Percentiles rank a stretch among this genome's conserved stretches.
phyloP scores from a whole-genome alignment of 31 red algal species.

The Odonthalia washingtoniensis region DNA sequence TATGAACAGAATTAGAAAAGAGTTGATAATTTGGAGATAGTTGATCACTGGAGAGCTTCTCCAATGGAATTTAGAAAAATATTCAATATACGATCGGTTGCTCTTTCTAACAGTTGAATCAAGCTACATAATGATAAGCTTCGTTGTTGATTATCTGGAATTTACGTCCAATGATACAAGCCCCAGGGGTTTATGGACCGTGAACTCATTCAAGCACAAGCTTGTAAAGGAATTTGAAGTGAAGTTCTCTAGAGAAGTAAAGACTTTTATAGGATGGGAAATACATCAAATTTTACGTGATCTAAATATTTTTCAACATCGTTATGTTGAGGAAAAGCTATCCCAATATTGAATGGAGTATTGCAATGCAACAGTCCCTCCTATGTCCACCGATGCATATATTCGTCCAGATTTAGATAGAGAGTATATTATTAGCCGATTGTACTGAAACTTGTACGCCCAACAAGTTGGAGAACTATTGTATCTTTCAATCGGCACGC shows the following conservation, averaged over 20 bases:
- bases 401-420: background rate
- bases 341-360: background rate
- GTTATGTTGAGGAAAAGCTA: background rate
- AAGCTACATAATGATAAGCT: background rate
- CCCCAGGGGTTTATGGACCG: too few relatives aligned
- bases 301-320: background rate
- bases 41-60: background rate
- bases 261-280: conserved; percentile 33
- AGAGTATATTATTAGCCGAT: background rate
- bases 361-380: background rate
- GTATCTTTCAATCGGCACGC: background rate
- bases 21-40: background rate
- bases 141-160: background rate
- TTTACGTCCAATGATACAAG: background rate
- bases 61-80: background rate
- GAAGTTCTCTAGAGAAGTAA: conserved; percentile 26
- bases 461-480: background rate
- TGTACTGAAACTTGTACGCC: background rate
- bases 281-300: background rate
- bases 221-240: conserved; percentile 25
- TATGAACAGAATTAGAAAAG: background rate
- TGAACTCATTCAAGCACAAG: conserved; percentile 17
- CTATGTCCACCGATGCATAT: background rate
- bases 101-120: background rate
- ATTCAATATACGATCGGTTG: background rate